A percentile compares a stretch with the other conserved stretches of the same genome.
Evolutionary conservation across 768 basidiomycete genomes (phyloP).

Genomic region (Tremella fuciformis): DNA sequence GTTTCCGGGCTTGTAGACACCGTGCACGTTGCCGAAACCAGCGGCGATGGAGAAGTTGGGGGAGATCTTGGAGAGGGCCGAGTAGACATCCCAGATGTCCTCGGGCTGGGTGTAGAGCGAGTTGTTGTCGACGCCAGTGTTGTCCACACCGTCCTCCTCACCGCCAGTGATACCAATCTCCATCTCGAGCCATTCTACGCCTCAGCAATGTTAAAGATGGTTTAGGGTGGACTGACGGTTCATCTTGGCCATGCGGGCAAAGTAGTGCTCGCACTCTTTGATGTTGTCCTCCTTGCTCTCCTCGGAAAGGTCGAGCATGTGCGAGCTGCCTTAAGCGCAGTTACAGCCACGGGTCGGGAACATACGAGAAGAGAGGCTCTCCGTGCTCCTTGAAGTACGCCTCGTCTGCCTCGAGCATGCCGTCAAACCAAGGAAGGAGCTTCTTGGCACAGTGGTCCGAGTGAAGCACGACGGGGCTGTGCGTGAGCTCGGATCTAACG

Average conservation of each 20-base stretch:
- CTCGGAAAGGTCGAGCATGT: slow-evolving; percentile 98
- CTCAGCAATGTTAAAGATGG: neutral
- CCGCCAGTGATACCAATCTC: slow-evolving; percentile 99
- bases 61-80: slow-evolving; percentile 73
- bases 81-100: slow-evolving; percentile 88
- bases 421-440: slow-evolving; percentile 98
- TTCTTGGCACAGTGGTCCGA: slow-evolving; percentile 98
- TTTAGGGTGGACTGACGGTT: slow-evolving; percentile 53
- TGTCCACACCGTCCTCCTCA: slow-evolving; percentile 99
- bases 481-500: neutral
- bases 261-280: slow-evolving; percentile 86
- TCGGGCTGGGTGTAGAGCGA: slow-evolving; percentile 95
- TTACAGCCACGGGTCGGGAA: slow-evolving; percentile 3
- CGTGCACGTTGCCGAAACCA: slow-evolving; percentile 97
- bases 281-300: slow-evolving; percentile 82
- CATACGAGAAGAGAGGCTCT: slow-evolving; percentile 57
- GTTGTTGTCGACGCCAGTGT: slow-evolving; percentile 89
- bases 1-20: slow-evolving; percentile 99
- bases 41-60: slow-evolving; percentile 98
- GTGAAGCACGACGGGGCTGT: slow-evolving; percentile 92
- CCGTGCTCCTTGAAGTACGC: slow-evolving; percentile 84
- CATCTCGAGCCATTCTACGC: slow-evolving; percentile 87
- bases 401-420: slow-evolving; percentile 93
- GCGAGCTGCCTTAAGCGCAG: slow-evolving; percentile 57
- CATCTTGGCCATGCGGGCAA: slow-evolving; percentile 86